Base-by-base conservation (phyloP, 148 eudicot species). In the Linanthus parryae region DNA sequence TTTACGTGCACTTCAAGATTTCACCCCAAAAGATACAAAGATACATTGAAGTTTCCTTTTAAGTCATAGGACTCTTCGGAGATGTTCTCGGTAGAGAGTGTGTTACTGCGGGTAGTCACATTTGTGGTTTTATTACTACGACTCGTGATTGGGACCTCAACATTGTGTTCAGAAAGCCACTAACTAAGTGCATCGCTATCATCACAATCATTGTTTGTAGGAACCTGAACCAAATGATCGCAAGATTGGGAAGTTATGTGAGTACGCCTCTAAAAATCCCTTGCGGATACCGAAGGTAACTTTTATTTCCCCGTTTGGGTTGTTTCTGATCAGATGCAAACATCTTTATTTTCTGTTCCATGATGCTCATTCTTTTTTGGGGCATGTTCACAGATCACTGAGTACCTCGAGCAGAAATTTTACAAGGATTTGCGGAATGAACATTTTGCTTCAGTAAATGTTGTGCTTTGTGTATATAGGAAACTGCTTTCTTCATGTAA, bases 351-450 rank as follows among this genome's bases (percentile, higher is more conserved):
- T 11, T 4, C 30, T 8, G 2, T 41, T 41, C 1, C 45, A 10
- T 41, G 45, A 7, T 16, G 3, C 24, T 11, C 13, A 20, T 23
- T 29, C 6, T n/a, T 6, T 43, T 31, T 30, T 33, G 15, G 35
- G 27, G 53, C 25, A 19, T 44, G 33, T 8, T 24, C 64, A 58
- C 85, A 88, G 96, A 88, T 84, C 62, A 70, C 88, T 20, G 83
- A 81, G 22, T 76, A 69, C 71, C 63, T 88, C 24, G 94, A 84
- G 51, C 96, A 84, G 58, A 72, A 80, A 59, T 84, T 76, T 75
- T 88, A 88, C 78, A 88, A 88, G 71, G 89, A 88, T 68, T 73
- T 84, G 78, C 72, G 96, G 56, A 81, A 68, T 67, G 79, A 77
- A 56, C 70, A 79, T 46, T 44, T 76, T 45, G 94, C 85, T 56